A percentile compares a stretch with the other conserved stretches of the same genome.
Evolutionary conservation across 352 stramenopile genomes (phyloP).

Genomic region (Phytophthora boehmeriae): DNA sequence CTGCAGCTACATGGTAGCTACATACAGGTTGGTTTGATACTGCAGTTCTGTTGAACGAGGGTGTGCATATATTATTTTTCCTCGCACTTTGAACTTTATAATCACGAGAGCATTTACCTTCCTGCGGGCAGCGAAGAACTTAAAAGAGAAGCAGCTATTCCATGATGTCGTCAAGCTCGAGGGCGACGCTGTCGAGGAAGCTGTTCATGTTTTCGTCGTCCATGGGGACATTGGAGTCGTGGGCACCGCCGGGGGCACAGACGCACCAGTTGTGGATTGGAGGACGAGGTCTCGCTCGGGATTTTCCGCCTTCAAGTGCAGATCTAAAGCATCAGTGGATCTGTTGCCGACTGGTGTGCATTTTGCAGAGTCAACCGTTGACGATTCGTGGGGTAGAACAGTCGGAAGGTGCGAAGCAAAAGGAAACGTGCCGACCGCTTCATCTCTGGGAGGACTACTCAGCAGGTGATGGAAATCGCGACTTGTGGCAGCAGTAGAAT

Average conservation of each 20-base stretch:
- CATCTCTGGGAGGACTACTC: conserved; percentile 7
- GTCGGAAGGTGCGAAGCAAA: conserved; percentile 23
- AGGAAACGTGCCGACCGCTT: conserved; percentile 16
- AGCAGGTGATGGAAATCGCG: conserved; percentile 19
- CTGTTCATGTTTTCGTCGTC: conserved; percentile 80
- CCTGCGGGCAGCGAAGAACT: conserved; percentile 17
- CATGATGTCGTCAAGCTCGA: conserved; percentile 83
- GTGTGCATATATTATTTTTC: conserved; percentile 25
- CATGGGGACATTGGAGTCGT: conserved; percentile 34
- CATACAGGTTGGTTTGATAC: too few relatives aligned
- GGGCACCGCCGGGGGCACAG: conserved; percentile 1
- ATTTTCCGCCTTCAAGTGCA: conserved; percentile 33
- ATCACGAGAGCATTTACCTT: conserved; percentile 15
- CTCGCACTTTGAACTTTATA: conserved; percentile 19
- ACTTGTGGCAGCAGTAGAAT: conserved; percentile 11
- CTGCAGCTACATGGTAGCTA: too few relatives aligned
- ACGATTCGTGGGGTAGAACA: conserved; percentile 12
- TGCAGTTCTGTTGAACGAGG: conserved; percentile 10
- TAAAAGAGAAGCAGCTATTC: conserved; percentile 36
- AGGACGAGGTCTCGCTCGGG: conserved; percentile 18
- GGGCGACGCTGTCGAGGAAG: conserved; percentile 82
- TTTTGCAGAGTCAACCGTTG: conserved; percentile 7
- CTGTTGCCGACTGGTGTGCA: conserved; percentile 10
- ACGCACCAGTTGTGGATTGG: conserved; percentile 6
- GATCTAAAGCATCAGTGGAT: conserved; percentile 13